Conservation (phyloP, 2,329 filamentous ascomycete genomes). For the Raffaelea arxii region DNA sequence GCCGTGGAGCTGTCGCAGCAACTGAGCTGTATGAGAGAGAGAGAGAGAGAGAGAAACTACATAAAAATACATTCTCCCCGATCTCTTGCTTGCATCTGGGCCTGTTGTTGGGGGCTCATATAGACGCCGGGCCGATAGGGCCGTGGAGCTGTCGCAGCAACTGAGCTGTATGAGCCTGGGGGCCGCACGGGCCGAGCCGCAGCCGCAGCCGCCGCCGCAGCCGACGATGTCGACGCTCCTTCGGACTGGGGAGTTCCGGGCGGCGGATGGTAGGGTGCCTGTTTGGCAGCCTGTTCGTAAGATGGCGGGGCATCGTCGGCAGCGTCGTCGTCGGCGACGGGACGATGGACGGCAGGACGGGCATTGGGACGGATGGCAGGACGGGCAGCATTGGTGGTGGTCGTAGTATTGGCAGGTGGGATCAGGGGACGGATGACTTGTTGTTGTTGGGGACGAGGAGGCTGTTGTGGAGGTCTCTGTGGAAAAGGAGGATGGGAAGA, state of each 20-base stretch:
- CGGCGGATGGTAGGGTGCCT: slow-evolving; percentile 41
- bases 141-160: too few relatives aligned
- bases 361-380: slow-evolving; percentile 21
- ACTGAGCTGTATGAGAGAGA: too few relatives aligned
- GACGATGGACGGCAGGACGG: slow-evolving; percentile 21
- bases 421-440: slow-evolving; percentile 37
- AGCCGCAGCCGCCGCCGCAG: too few relatives aligned
- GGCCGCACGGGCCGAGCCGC: too few relatives aligned
- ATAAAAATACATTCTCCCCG: neutral
- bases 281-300: slow-evolving; percentile 47
- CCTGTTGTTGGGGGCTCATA: too few relatives aligned
- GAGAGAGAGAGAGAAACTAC: neutral
- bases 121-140: too few relatives aligned
- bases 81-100: neutral
- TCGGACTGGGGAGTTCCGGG: slow-evolving; percentile 24
- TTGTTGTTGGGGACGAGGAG: slow-evolving; percentile 14
- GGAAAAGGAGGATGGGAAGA: neutral
- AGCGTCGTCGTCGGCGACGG: slow-evolving; percentile 27
- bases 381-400: neutral
- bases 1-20: too few relatives aligned
- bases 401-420: slow-evolving; percentile 23
- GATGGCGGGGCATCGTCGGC: slow-evolving; percentile 42
- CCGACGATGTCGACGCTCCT: neutral
- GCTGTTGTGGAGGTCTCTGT: neutral
- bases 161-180: too few relatives aligned